Percentiles rank a stretch among this genome's conserved stretches.
Evolutionary conservation across 306 rosid genomes (phyloP).

Genomic region (Vigna reflexopilosa): DNA sequence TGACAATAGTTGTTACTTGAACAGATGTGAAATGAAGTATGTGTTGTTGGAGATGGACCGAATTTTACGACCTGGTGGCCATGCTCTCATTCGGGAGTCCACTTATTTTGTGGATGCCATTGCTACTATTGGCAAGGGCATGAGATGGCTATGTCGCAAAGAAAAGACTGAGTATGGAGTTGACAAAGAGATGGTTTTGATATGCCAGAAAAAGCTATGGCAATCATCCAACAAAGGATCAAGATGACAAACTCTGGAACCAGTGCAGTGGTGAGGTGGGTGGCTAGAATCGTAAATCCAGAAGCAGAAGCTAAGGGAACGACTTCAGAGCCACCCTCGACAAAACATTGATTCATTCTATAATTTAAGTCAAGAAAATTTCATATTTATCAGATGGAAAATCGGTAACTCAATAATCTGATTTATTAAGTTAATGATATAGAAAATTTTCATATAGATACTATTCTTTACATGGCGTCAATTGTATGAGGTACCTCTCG

Average conservation of each 20-base stretch:
- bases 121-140: slow-evolving; percentile 67
- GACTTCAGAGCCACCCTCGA: slow-evolving; percentile 57
- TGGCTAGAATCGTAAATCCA: slow-evolving; percentile 44
- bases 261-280: slow-evolving; percentile 32
- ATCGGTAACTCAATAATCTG: slow-evolving; percentile 68
- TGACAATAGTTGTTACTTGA: slow-evolving; percentile 33
- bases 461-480: slow-evolving; percentile 63
- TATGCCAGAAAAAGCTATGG: slow-evolving; percentile 96
- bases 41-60: slow-evolving; percentile 97
- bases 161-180: slow-evolving; percentile 72
- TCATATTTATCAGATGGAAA: slow-evolving; percentile 55
- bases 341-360: slow-evolving; percentile 56
- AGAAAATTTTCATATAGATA: slow-evolving; percentile 57
- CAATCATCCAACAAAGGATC: slow-evolving; percentile 63
- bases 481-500: slow-evolving; percentile 50
- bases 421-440: slow-evolving; percentile 56
- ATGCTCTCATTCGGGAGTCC: slow-evolving; percentile 79
- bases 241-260: slow-evolving; percentile 56
- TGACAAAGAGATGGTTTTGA: slow-evolving; percentile 83
- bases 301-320: slow-evolving; percentile 50
- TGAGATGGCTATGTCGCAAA: slow-evolving; percentile 85
- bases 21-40: slow-evolving; percentile 92
- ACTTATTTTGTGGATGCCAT: slow-evolving; percentile 80
- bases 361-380: slow-evolving; percentile 39
- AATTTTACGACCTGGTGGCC: slow-evolving; percentile 77